These are phyloP conservation scores for Plasmodium knowlesi DNA, from an alignment of 169 alveolate species.

Conservation along the genomic window DNA sequence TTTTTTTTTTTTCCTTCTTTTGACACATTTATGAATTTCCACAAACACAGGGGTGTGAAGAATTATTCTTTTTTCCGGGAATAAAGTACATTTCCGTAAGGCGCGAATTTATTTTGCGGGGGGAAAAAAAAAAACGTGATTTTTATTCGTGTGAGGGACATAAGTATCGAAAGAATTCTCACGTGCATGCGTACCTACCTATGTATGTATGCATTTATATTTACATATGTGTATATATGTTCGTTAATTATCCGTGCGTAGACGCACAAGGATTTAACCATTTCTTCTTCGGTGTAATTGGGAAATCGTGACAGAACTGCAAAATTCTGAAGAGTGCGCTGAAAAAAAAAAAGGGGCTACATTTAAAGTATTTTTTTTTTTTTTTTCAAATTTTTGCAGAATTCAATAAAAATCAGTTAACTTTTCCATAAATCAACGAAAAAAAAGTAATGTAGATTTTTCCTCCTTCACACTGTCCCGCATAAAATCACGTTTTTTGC, in stretches of 20 bases:
- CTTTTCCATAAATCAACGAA: neutral
- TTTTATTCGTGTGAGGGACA: neutral
- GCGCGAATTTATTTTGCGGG: neutral
- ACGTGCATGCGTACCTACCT: neutral
- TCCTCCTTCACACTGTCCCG: neutral
- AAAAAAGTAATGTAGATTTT: neutral
- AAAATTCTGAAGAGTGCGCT: neutral
- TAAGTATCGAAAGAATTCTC: neutral
- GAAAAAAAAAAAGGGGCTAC: neutral
- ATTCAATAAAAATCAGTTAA: neutral
- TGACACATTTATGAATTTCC: neutral
- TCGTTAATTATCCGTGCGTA: neutral
- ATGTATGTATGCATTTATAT: neutral
- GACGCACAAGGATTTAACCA: neutral
- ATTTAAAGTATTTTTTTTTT: neutral
- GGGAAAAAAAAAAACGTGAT: neutral
- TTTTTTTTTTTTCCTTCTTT: neutral
- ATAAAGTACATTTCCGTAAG: neutral
- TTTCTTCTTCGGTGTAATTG: neutral
- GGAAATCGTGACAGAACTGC: neutral
- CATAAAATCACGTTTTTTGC: neutral
- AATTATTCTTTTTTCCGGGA: neutral
- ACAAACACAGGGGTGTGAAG: neutral
- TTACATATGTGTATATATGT: neutral
- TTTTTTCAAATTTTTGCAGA: neutral